Conservation (phyloP, 1,284 basidiomycete species). For the Fereydounia khargensis region DNA sequence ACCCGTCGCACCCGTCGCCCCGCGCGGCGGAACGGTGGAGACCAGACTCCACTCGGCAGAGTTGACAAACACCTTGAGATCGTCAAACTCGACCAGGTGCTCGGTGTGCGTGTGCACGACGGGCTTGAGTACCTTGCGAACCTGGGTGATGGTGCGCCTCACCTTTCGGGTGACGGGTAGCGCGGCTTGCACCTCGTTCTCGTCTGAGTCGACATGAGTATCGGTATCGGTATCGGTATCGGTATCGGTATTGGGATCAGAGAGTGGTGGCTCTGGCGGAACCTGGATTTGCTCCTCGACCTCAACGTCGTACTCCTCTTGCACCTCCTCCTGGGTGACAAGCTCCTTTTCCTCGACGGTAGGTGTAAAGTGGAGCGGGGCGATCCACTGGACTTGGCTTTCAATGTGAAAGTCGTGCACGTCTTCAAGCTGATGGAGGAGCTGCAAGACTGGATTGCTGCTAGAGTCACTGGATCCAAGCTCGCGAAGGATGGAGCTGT, state of each 20-base stretch:
- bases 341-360: conserved; percentile 58
- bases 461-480: too few species aligned
- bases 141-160: conserved; percentile 8
- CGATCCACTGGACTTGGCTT: conserved; percentile 88
- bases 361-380: conserved; percentile 80
- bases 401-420: conserved; percentile 89
- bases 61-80: conserved; percentile 72
- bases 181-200: conserved; percentile 3
- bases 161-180: conserved; percentile 3
- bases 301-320: conserved; percentile 11
- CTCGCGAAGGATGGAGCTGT: conserved; percentile 14
- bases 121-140: conserved; percentile 3
- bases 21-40: conserved; percentile 21
- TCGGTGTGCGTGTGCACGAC: conserved; percentile 3
- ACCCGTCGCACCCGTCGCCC: conserved; percentile 1
- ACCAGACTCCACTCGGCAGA: conserved; percentile 86
- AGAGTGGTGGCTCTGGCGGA: too few species aligned
- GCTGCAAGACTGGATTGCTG: conserved; percentile 11
- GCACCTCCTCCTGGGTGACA: conserved; percentile 25
- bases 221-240: too few species aligned
- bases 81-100: conserved; percentile 39
- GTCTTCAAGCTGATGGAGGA: conserved; percentile 11
- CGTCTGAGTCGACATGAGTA: too few species aligned
- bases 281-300: conserved; percentile 7
- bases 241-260: too few species aligned